These are phyloP conservation scores for Rhodamnia argentea DNA, from an alignment of 345 rosid species.

Conservation along the genomic window DNA sequence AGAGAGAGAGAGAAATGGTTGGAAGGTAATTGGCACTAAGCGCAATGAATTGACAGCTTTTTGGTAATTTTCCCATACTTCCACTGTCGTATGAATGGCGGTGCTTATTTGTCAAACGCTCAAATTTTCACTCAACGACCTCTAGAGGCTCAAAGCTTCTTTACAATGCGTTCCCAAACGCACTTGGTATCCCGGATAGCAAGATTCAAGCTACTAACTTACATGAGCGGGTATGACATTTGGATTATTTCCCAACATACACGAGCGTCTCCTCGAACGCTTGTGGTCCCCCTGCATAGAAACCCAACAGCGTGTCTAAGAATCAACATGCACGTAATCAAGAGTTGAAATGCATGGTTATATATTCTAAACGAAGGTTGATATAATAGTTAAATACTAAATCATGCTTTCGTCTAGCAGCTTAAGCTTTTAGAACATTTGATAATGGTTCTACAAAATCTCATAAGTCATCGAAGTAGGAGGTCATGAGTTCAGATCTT, in stretches of 20 bases:
- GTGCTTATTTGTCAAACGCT: background rate
- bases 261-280: background rate
- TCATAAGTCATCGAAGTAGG: no score
- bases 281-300: background rate
- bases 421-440: no score
- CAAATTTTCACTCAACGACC: background rate
- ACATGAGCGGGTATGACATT: background rate
- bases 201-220: background rate
- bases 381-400: no score
- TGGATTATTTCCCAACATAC: background rate
- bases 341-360: background rate
- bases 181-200: background rate
- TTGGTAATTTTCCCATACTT: background rate
- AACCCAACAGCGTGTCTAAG: background rate
- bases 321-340: background rate
- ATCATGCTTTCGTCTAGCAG: no score
- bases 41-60: no score
- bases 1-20: no score
- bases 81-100: no score
- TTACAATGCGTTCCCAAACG: background rate
- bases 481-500: no score
- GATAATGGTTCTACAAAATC: no score
- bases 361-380: background rate
- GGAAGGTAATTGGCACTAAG: no score
- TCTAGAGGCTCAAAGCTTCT: background rate